Conservation (phyloP, 129 eudicot species). For the Lonicera japonica region DNA sequence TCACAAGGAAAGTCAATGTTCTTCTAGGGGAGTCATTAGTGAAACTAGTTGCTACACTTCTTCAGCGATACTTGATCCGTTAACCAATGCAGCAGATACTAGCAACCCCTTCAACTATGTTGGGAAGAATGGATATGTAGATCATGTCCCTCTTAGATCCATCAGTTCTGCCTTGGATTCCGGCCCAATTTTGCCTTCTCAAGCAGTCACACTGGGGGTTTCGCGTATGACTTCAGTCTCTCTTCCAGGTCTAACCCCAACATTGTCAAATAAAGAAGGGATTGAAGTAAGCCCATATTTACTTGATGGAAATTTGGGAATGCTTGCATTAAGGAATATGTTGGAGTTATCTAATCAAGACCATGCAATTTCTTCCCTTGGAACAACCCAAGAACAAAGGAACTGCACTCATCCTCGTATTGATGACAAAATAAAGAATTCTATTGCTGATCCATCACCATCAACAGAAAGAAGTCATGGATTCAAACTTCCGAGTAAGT, state of each 20-base stretch:
- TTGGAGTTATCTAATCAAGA: constrained; percentile 7
- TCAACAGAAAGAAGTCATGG: constrained; percentile 14
- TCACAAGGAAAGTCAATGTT: constrained; percentile 11
- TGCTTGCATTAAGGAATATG: constrained; percentile 19
- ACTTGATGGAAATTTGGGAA: constrained; percentile 21
- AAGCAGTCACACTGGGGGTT: constrained; percentile 17
- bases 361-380: constrained; percentile 22
- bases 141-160: constrained; percentile 21
- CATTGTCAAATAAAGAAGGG: constrained; percentile 22
- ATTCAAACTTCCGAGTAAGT: background rate
- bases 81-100: constrained; percentile 6
- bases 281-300: constrained; percentile 9
- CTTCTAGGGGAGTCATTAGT: constrained; percentile 8
- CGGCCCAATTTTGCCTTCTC: constrained; percentile 18
- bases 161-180: constrained; percentile 16
- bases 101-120: constrained; percentile 17
- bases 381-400: constrained; percentile 19
- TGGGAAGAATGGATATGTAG: constrained; percentile 7
- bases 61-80: background rate
- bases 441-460: constrained; percentile 19
- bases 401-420: constrained; percentile 5
- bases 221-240: constrained; percentile 24
- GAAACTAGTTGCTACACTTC: constrained; percentile 4
- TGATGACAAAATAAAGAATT: constrained; percentile 12
- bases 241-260: constrained; percentile 18